Evolutionary conservation across 73 alveolate genomes (phyloP), one percentile per base, ranked within the genome.

Genomic region (Paramecium pentaurelia): DNA sequence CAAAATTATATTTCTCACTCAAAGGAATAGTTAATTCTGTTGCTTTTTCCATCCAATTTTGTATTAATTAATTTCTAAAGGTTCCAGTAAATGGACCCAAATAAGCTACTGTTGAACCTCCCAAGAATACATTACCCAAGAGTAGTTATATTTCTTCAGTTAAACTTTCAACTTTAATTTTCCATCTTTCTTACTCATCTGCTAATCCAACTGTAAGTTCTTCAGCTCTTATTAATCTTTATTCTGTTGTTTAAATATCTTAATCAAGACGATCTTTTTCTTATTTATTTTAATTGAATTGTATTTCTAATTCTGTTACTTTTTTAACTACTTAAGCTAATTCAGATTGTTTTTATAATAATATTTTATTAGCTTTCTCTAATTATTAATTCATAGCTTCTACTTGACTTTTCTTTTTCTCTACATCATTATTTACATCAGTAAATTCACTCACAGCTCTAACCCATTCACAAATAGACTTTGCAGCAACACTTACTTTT

Each of bases 101-200:
- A 88, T 98, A 98, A 10, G 98, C 87, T 42, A 98, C 98, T 18
- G 95, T 95, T 30, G 99, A 96, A 60, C 99, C 95, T 27, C 98
- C 96, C 11, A 98, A 86, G 73, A 98, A 95, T 18, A 97, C 99
- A 94, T 98, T 96, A 11, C 99, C 99, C 27, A 97, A 93, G 49
- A 97, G 93, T 28, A 95, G 71, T 77, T 93, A 92, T 12, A 97
- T 96, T 77, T 94, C 97, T 86, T 92, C 97, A 8, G 93, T 68
- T 38, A 97, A 77, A 71, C 92, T 94, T 8, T 86, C 94, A 28
- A 95, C 96, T 88, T 95, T 96, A 49, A 96, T 98, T 95, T 94
- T 93, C 99, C 99, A 98, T 92, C 99, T 96, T 11, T 93, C 97
- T 71, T 96, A 96, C 88, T 98, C 99, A 64, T 95, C 98, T 71